Conservation (phyloP, 768 basidiomycete species). For the Calocybe gangraenosa region DNA sequence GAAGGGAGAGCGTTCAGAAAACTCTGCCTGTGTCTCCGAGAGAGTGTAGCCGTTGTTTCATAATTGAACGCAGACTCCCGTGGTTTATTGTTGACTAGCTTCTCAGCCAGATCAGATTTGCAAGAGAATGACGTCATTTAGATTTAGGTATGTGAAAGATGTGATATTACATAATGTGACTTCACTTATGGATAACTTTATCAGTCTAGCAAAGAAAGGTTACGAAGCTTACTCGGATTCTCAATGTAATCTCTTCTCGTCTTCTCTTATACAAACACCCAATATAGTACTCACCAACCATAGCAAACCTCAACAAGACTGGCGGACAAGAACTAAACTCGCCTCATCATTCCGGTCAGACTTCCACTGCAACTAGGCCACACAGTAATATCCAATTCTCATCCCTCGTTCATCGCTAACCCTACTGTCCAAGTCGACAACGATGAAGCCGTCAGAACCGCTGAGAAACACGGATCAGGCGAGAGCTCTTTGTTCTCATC, state of each 20-base stretch:
- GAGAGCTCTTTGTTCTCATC: slow-evolving; percentile 51
- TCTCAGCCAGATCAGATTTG: no score
- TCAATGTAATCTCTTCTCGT: slow-evolving; percentile 31
- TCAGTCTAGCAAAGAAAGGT: slow-evolving; percentile 69
- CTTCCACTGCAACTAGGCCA: slow-evolving; percentile 20
- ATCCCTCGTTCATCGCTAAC: not conserved
- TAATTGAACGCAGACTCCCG: no score
- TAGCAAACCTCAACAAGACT: slow-evolving; percentile 47
- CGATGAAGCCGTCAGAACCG: slow-evolving; percentile 54
- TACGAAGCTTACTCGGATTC: slow-evolving; percentile 48
- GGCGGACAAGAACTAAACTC: slow-evolving; percentile 64
- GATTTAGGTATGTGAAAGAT: no score
- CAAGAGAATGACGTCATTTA: no score
- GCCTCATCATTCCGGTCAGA: slow-evolving; percentile 41
- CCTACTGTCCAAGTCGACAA: slow-evolving; percentile 47
- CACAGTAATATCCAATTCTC: slow-evolving; percentile 23
- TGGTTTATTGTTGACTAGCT: no score
- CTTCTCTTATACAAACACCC: no score
- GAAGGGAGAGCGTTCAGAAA: no score
- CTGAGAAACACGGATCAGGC: slow-evolving; percentile 52
- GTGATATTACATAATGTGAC: no score
- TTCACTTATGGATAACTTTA: slow-evolving; percentile 69
- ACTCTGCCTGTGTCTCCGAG: no score
- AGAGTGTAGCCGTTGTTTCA: no score
- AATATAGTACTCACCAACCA: no score